These are phyloP conservation scores for Mycena rebaudengoi DNA, from an alignment of 768 basidiomycete genomes.

Conservation along the genomic window DNA sequence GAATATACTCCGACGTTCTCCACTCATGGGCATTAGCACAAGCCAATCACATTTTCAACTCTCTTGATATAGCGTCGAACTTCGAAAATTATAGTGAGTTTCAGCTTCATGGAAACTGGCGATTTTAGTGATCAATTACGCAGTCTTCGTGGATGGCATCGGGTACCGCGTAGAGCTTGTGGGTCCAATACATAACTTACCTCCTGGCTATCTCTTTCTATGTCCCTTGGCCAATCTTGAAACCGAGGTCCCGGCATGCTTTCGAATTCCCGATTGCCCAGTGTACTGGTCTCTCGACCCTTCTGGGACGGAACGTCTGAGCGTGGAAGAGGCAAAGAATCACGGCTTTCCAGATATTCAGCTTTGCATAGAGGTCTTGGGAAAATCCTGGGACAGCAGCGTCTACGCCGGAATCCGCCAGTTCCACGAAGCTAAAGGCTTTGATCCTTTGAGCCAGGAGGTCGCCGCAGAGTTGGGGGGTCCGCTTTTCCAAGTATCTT, in stretches of 20 bases:
- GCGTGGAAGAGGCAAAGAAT: not conserved
- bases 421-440: not conserved
- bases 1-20: not conserved
- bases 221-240: not conserved
- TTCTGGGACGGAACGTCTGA: not conserved
- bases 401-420: not conserved
- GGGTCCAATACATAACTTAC: not conserved
- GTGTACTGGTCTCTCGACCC: slow-evolving; percentile 6
- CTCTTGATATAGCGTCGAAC: not conserved
- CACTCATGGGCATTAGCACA: not conserved
- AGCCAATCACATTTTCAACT: not conserved
- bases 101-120: not conserved
- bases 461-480: not conserved
- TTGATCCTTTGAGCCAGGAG: not conserved
- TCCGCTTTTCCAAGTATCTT: not conserved
- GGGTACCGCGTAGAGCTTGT: not conserved
- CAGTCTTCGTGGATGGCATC: not conserved
- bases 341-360: not conserved
- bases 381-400: not conserved
- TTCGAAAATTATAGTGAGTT: not conserved
- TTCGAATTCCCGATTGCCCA: not conserved
- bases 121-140: not conserved
- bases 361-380: not conserved
- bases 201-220: not conserved
- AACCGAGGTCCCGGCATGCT: not conserved